Base-by-base conservation (phyloP, 495 filamentous ascomycete genomes). In the Evernia prunastri region DNA sequence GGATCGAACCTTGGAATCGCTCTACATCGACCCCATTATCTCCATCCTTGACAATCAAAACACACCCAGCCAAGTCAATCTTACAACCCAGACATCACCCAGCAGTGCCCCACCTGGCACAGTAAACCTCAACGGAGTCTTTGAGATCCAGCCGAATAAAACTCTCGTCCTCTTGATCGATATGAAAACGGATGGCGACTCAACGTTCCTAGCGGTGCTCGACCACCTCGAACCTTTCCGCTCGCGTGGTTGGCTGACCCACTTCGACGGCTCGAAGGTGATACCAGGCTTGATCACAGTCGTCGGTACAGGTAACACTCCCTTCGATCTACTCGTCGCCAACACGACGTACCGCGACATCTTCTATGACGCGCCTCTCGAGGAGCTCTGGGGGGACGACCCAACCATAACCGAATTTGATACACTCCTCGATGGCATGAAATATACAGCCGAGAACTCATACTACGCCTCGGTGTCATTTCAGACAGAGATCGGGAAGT, bases 331-430 rank as follows among this genome's bases (percentile, higher is more conserved):
- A n/a, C 59, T 75, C 7, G 71, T 63, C 57, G 35, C 68, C 25
- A 84, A 84, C 59, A 58, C 75, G 29, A 78, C 75, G 8, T 80
- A 82, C 63, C 77, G 85, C 9, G 85, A 88, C 71, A 76, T 85
- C 17, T 89, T 91, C 73, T 87, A 85, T 71, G 86, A 88, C 68
- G 86, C 88, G 0, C 84, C 86, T 0, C 74, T 84, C 4, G 74
- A 74, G 42, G 69, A 77, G 4, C 70, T 87, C 37, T 66, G 33
- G 33, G 45, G 40, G 18, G 40, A 60, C 31, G 33, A 20, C 45
- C 29, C 60, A n/a, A 15, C 51, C 17, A 33, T 54, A 7, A 20
- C 0, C 13, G 11, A 18, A 13, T 31, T 23, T 45, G 8, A 29
- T 9, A 29, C 23, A 62, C 29, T 60, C 63, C 45, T 56, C 27